Percentiles rank a stretch among this genome's conserved stretches.
phyloP scores from a whole-genome alignment of 495 filamentous ascomycete genomes.

The Neurospora sp. region DNA sequence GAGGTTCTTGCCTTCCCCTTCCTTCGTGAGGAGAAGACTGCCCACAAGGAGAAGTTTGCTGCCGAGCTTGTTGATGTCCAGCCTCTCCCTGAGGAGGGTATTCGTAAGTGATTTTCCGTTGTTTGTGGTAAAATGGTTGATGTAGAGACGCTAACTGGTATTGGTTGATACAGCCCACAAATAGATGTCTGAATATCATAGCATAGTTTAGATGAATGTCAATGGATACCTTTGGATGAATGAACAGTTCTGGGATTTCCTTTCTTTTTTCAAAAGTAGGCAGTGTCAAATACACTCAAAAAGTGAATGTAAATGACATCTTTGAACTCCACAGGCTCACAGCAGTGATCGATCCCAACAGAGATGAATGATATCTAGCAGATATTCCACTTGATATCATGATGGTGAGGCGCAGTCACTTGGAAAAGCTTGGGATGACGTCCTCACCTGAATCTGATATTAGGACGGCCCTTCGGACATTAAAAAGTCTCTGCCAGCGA shows the following conservation, averaged over 20 bases:
- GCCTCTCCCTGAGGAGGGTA: slow-evolving; percentile 57
- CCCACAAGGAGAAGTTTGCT: slow-evolving; percentile 40
- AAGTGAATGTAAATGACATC: background rate
- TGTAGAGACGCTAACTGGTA: background rate
- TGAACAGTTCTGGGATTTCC: background rate
- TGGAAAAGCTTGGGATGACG: background rate
- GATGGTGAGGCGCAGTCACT: background rate
- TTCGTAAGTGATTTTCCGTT: slow-evolving; percentile 39
- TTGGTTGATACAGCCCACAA: slow-evolving; percentile 15
- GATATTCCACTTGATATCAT: background rate
- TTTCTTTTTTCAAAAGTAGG: background rate
- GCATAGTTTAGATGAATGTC: background rate
- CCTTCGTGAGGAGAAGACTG: slow-evolving; percentile 35
- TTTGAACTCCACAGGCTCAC: background rate
- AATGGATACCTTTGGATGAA: background rate
- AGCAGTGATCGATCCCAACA: background rate
- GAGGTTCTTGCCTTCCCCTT: slow-evolving; percentile 88
- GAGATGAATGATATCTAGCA: background rate
- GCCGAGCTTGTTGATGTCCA: slow-evolving; percentile 56
- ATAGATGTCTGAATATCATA: slow-evolving; percentile 6
- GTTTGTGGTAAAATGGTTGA: background rate
- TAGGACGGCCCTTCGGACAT: background rate
- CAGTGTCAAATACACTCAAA: background rate
- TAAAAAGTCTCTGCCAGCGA: background rate
- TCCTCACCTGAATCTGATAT: background rate